Evolutionary conservation across 129 eudicot genomes (phyloP).

Genomic region (Scalesia atractyloides): DNA sequence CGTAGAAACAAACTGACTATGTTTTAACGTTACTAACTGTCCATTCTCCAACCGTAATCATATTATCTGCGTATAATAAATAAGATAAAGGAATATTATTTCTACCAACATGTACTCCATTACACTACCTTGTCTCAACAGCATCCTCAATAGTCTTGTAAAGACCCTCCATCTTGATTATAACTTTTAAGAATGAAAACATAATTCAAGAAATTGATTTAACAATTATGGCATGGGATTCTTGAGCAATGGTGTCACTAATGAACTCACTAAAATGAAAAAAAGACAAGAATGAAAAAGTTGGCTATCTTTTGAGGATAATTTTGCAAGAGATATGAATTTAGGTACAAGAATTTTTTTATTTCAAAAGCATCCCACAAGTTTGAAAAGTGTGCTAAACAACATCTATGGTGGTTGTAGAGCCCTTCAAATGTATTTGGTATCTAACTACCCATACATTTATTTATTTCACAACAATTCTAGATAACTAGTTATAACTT

Average conservation of each 20-base stretch:
- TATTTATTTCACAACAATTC: constrained; percentile 11
- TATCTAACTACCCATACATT: constrained; percentile 26
- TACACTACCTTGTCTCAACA: too few relatives aligned
- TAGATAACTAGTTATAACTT: not conserved
- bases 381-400: constrained; percentile 41
- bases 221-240: constrained; percentile 22
- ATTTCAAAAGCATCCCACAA: constrained; percentile 41
- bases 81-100: too few relatives aligned
- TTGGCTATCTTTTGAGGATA: constrained; percentile 18
- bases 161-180: not conserved
- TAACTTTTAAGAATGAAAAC: not conserved
- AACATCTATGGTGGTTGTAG: constrained; percentile 36
- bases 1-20: too few relatives aligned
- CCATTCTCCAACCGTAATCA: too few relatives aligned
- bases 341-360: constrained; percentile 7
- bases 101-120: too few relatives aligned
- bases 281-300: constrained; percentile 19
- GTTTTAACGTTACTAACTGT: too few relatives aligned
- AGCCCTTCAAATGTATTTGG: constrained; percentile 38
- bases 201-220: not conserved
- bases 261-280: constrained; percentile 27
- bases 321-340: constrained; percentile 27
- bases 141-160: too few relatives aligned
- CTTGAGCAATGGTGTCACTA: constrained; percentile 30
- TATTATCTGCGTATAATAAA: too few relatives aligned